Base-by-base conservation (phyloP, 176 grass and related monocot species). In the Lolium perenne region DNA sequence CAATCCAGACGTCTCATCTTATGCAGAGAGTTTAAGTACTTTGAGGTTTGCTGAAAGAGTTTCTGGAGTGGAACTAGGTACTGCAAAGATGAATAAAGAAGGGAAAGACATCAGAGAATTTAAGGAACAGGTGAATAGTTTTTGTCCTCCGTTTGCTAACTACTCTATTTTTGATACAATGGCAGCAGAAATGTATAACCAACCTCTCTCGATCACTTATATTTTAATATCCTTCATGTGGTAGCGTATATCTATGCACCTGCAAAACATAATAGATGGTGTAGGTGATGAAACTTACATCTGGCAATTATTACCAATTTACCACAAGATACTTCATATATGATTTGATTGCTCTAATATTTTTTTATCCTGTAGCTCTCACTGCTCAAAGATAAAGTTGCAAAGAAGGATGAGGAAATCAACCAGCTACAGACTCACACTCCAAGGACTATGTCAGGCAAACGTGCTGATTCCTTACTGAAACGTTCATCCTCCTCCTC, bases 11-110 rank as follows among this genome's bases (percentile, higher is more conserved):
- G 82, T 75, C 15, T 47, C 80, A 78, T 91, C 89, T 49, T 87
- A 86, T 90, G 74, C 61, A 29, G 94, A 96, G 89, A 92, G 85
- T 73, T 40, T 93, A 86, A 93, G 94, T 83, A 96, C 94, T 88
- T 83, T 96, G 40, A 96, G 93, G 87, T 96, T 96, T 78, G 94
- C 94, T 60, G 91, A 93, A 83, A 96, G 94, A 41, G 94, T 96
- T 47, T 92, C 94, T 23, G 90, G 89, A 78, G 91, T 96, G 74
- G 94, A 96, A 73, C 48, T 96, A 49, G 94, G 94, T 86, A 78
- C 66, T 68, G 91, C 91, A 61, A 86, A 86, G 85, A 83, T 53
- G 14, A 92, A 96, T 58, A 96, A 96, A 90, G 94, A 96, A 84
- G 88, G 89, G 46, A 90, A 87, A 80, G 82, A 96, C 85, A 88